A percentile compares a stretch with the other conserved stretches of the same genome.
Conservation (phyloP, 2,329 filamentous ascomycete genomes). For the Calonectria pteridis region DNA sequence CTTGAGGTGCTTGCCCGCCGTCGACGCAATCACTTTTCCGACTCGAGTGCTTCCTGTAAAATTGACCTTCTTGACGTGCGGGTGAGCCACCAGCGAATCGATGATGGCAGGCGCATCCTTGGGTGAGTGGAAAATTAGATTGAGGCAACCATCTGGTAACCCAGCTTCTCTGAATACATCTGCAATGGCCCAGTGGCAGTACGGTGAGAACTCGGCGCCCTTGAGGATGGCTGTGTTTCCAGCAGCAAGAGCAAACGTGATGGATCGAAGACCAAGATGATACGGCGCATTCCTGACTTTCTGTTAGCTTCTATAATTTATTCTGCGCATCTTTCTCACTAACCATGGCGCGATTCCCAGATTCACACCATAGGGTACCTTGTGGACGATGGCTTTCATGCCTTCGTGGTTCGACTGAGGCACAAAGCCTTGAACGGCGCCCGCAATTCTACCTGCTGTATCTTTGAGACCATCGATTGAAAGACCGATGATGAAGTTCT, state of each 20-base stretch:
- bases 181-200: slow-evolving; percentile 71
- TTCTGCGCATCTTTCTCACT: neutral
- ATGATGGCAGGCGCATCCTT: slow-evolving; percentile 76
- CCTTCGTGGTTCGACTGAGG: slow-evolving; percentile 39
- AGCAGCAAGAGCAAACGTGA: slow-evolving; percentile 13
- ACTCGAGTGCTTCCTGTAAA: slow-evolving; percentile 84
- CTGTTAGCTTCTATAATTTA: neutral
- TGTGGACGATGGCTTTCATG: slow-evolving; percentile 30
- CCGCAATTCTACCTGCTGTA: slow-evolving; percentile 50
- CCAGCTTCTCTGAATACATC: slow-evolving; percentile 78
- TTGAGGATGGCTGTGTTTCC: slow-evolving; percentile 84
- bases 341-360: slow-evolving; percentile 31
- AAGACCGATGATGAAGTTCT: slow-evolving; percentile 47
- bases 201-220: slow-evolving; percentile 75
- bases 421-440: slow-evolving; percentile 43
- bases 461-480: slow-evolving; percentile 49
- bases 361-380: slow-evolving; percentile 29
- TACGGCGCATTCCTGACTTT: slow-evolving; percentile 13
- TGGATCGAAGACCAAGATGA: slow-evolving; percentile 15
- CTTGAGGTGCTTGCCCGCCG: slow-evolving; percentile 80
- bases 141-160: slow-evolving; percentile 80
- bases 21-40: slow-evolving; percentile 76
- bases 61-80: slow-evolving; percentile 80
- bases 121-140: slow-evolving; percentile 74
- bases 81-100: slow-evolving; percentile 73